phyloP scores from a whole-genome alignment of 1,284 basidiomycete species.

The Moniliophthora roreri region DNA sequence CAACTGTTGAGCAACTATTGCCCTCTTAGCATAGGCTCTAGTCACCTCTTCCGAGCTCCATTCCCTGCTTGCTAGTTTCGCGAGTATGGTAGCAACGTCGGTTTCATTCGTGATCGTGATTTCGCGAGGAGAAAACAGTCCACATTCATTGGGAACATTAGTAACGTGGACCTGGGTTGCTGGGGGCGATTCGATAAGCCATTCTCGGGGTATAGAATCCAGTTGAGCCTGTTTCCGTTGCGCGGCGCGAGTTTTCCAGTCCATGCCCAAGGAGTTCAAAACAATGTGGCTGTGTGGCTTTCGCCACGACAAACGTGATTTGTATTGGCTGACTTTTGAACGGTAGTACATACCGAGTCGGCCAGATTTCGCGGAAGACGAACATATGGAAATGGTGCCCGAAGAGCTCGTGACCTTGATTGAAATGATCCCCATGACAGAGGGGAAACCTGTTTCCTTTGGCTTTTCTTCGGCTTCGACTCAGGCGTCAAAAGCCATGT shows the following conservation, averaged over 20 bases:
- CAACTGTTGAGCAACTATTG: constrained; percentile 77
- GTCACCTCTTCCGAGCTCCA: constrained; percentile 68
- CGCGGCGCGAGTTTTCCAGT: constrained; percentile 19
- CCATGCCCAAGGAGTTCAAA: too few relatives aligned
- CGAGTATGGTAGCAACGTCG: constrained; percentile 43
- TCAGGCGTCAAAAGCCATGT: too few relatives aligned
- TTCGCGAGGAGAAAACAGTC: constrained; percentile 55
- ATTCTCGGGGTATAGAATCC: constrained; percentile 51
- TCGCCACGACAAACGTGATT: too few relatives aligned
- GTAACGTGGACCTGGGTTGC: constrained; percentile 42
- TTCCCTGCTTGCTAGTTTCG: constrained; percentile 44
- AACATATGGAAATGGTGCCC: too few relatives aligned
- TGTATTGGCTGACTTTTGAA: too few relatives aligned
- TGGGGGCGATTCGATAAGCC: constrained; percentile 41
- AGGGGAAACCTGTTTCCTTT: too few relatives aligned
- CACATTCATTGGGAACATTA: constrained; percentile 48
- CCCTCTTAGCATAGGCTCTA: constrained; percentile 75
- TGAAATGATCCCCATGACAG: too few relatives aligned
- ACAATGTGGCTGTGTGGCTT: too few relatives aligned
- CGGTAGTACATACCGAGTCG: too few relatives aligned
- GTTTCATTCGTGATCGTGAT: constrained; percentile 60
- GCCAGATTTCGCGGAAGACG: too few relatives aligned
- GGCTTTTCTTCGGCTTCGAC: too few relatives aligned
- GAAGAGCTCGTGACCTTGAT: too few relatives aligned
- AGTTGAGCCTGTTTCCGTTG: constrained; percentile 30